Evolutionary conservation across 2,329 filamentous ascomycete genomes (phyloP).

Genomic region (Fusarium mexicanum): DNA sequence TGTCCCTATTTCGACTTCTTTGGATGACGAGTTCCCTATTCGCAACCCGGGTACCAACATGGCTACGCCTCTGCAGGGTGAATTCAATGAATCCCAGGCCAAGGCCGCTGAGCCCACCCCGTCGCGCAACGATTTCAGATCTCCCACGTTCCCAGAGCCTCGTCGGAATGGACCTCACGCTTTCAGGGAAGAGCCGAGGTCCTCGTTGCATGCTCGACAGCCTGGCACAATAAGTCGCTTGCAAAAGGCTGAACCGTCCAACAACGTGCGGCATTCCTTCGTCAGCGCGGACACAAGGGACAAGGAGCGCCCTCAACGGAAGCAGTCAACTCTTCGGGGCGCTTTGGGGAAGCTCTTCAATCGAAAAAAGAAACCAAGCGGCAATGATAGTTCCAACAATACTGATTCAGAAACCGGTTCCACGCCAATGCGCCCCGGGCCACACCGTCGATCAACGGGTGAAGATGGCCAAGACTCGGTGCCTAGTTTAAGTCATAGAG

Average conservation of each 20-base stretch:
- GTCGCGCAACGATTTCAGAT: constrained; percentile 18
- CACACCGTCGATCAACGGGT: constrained; percentile 31
- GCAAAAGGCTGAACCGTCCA: constrained; percentile 47
- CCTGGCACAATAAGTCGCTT: constrained; percentile 23
- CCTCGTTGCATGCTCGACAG: constrained; percentile 11
- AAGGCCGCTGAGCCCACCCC: constrained; percentile 10
- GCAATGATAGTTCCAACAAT: constrained; percentile 33
- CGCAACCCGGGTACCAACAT: constrained; percentile 53
- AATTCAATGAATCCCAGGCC: constrained; percentile 34
- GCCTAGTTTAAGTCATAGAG: constrained; percentile 25
- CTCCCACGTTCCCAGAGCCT: constrained; percentile 30
- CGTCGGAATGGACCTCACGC: constrained; percentile 20
- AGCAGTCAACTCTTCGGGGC: constrained; percentile 66
- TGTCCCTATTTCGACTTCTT: constrained; percentile 61
- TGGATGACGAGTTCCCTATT: constrained; percentile 65
- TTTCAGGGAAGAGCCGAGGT: constrained; percentile 23
- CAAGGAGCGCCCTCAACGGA: constrained; percentile 56
- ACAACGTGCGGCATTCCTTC: constrained; percentile 58
- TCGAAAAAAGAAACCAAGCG: constrained; percentile 59
- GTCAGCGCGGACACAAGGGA: constrained; percentile 51
- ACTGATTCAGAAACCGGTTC: constrained; percentile 36
- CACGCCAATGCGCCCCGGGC: constrained; percentile 40
- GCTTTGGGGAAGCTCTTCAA: constrained; percentile 68
- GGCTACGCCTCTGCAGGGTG: constrained; percentile 45
- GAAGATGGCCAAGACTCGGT: constrained; percentile 29